Conservation (phyloP, 192 early-diverging fungal genomes). For the Backusella psychrophila region DNA sequence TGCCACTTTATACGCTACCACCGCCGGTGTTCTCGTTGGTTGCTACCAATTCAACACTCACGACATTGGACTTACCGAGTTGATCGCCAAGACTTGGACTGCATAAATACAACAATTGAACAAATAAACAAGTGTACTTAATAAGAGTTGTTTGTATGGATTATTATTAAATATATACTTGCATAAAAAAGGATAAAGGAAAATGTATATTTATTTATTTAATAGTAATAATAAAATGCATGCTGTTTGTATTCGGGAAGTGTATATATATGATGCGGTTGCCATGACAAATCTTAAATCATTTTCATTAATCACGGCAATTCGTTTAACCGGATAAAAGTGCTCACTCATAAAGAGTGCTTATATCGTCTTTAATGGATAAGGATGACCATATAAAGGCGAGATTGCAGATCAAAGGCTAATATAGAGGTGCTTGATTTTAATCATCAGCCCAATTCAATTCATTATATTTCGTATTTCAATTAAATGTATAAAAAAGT, state of each 20-base stretch:
- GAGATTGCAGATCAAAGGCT: no score
- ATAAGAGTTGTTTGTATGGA: background rate
- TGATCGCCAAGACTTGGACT: conserved; percentile 82
- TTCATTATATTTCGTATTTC: background rate
- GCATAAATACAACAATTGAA: background rate
- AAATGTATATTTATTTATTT: no score
- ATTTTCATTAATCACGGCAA: background rate
- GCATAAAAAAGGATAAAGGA: background rate
- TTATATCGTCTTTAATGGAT: background rate
- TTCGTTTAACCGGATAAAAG: background rate
- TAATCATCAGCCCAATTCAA: no score
- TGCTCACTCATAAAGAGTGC: background rate
- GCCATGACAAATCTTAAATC: background rate
- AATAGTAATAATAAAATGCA: background rate
- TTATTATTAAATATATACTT: background rate
- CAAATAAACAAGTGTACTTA: background rate
- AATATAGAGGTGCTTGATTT: no score
- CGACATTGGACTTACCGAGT: conserved; percentile 91
- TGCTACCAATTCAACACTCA: conserved; percentile 95
- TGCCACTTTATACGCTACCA: conserved; percentile 67
- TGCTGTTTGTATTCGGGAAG: background rate
- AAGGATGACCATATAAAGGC: background rate
- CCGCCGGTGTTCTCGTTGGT: conserved; percentile 76
- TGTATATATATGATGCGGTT: background rate
- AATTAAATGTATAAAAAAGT: background rate